Evolutionary conservation across 371 early-diverging fungal genomes (phyloP), one percentile per base, ranked within the genome.

Genomic region (Paramicrosporidium saccamoebae): DNA sequence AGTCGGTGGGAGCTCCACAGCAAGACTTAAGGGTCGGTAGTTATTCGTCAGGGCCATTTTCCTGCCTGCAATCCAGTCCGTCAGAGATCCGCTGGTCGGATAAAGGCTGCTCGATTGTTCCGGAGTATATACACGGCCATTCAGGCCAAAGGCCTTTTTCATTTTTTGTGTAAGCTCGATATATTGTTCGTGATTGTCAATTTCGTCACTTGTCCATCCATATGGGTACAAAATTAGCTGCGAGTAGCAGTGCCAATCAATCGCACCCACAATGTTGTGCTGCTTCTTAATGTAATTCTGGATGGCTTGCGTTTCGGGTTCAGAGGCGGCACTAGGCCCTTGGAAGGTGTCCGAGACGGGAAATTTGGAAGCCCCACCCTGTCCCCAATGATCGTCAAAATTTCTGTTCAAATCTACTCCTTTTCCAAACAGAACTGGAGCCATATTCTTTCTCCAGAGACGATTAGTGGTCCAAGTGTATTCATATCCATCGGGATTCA

Each of bases 401-500:
- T 59, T 51, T 22, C 50, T 32, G 22, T 17, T 32, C 3, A 14
- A 12, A 4, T 28, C 22, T 4, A 24, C 4, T 2, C 9, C n/a
- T 14, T 4, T 10, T 9, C 24, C 23, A 11, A 17, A 22, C 23
- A 28, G 23, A 16, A 22, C 15, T 4, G 20, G 10, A 18, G 9
- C 4, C 27, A 9, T 25, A 15, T 55, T 57, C 40, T 61, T 61
- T 23, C 61, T 36, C 61, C 61, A 61, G 17, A 56, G 27, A 11
- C 61, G 39, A 22, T 43, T 33, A 1, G 23, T 28, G n/a, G 18
- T 27, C 42, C 49, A 42, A 7, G 56, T 40, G 32, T 46, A 52
- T 13, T 37, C 43, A 27, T 55, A 57, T 1, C 61, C 61, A 25
- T 60, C 61, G n/a, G 48, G 30, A 37, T 60, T 60, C 33, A 51